Conservation (phyloP, 2,329 filamentous ascomycete genomes). For the Xylaria multiplex region DNA sequence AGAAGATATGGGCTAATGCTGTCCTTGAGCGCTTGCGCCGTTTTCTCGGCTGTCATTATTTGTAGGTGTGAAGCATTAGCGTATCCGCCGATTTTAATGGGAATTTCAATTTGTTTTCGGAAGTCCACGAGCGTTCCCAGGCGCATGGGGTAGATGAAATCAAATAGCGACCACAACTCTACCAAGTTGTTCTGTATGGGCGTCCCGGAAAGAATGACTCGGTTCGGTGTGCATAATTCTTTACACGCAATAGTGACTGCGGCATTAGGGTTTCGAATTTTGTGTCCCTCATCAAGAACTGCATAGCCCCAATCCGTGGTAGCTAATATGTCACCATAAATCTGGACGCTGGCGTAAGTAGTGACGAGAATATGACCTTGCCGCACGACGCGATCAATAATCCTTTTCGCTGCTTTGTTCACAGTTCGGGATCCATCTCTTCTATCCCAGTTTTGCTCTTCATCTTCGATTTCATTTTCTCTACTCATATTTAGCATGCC, state of each 20-base stretch:
- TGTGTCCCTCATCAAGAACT: slow-evolving; percentile 95
- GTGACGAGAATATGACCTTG: slow-evolving; percentile 95
- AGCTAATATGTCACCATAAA: slow-evolving; percentile 84
- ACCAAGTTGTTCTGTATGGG: slow-evolving; percentile 59
- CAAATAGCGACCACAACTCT: slow-evolving; percentile 70
- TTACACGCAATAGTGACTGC: slow-evolving; percentile 96
- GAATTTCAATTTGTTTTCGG: slow-evolving; percentile 89
- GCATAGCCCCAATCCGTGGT: slow-evolving; percentile 91
- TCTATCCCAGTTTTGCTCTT: slow-evolving; percentile 65
- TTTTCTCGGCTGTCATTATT: slow-evolving; percentile 93
- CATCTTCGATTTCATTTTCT: slow-evolving; percentile 67
- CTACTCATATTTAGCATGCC: slow-evolving; percentile 87
- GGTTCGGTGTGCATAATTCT: slow-evolving; percentile 86
- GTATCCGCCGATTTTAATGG: slow-evolving; percentile 92
- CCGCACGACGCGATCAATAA: slow-evolving; percentile 82
- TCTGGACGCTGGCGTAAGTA: slow-evolving; percentile 95
- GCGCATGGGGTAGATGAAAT: slow-evolving; percentile 97
- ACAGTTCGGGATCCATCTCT: slow-evolving; percentile 60
- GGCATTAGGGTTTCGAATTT: slow-evolving; percentile 96
- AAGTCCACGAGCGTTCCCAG: slow-evolving; percentile 92
- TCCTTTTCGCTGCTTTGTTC: slow-evolving; percentile 76
- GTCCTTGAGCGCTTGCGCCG: slow-evolving; percentile 92
- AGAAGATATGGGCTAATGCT: slow-evolving; percentile 93
- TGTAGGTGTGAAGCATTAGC: slow-evolving; percentile 94
- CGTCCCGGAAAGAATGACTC: slow-evolving; percentile 93